A percentile compares a stretch with the other conserved stretches of the same genome.
These are phyloP conservation scores for Daldinia bambusicola DNA, from an alignment of 495 filamentous ascomycete genomes.

Conservation along the genomic window DNA sequence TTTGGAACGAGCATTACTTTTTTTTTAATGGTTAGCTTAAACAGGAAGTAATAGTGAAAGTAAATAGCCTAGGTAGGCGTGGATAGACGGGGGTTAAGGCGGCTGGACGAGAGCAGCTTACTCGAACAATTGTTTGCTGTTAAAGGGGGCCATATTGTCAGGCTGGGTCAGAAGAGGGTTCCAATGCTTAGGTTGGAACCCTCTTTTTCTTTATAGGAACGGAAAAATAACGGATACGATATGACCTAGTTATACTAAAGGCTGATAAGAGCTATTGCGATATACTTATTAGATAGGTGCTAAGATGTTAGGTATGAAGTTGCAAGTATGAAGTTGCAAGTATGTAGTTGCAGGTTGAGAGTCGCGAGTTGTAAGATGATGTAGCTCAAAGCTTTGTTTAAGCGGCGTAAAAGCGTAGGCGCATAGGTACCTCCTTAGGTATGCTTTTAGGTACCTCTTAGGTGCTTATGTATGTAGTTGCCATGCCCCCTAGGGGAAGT, in stretches of 20 bases:
- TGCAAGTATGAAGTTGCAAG: background rate
- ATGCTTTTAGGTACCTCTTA: background rate
- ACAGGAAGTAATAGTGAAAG: background rate
- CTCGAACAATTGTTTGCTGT: conserved; percentile 28
- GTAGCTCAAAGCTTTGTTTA: background rate
- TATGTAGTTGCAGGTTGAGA: background rate
- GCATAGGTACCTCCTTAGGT: background rate
- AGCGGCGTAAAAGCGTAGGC: background rate
- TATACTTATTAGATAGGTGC: background rate
- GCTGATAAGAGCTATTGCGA: background rate
- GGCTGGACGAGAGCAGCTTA: conserved; percentile 6
- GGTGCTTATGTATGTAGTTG: background rate
- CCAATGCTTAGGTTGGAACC: conserved; percentile 26
- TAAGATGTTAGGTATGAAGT: background rate
- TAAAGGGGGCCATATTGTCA: conserved; percentile 31
- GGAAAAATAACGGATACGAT: background rate
- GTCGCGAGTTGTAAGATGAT: background rate
- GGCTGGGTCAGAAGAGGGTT: conserved; percentile 10
- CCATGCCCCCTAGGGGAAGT: no score
- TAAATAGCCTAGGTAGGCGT: background rate
- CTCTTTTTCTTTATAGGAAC: background rate
- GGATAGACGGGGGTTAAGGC: background rate
- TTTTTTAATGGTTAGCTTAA: conserved; percentile 35
- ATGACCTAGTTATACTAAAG: background rate
- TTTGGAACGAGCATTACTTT: conserved; percentile 35